Base-by-base conservation (phyloP, 1,284 basidiomycete genomes). In the Rhizopogon hawkerae region DNA sequence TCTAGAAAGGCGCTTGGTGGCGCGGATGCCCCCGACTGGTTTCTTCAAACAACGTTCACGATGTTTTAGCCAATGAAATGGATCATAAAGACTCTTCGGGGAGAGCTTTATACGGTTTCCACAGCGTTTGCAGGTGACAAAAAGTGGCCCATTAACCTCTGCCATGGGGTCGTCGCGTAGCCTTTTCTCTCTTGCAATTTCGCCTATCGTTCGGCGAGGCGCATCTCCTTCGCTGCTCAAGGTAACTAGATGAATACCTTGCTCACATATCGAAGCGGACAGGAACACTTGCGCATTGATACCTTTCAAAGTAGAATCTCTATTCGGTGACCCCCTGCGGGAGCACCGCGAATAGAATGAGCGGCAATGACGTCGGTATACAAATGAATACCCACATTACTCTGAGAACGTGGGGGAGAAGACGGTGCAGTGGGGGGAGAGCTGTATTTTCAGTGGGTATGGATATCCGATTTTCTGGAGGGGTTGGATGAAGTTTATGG, bases 1-100 rank as follows among this genome's bases (percentile, higher is more conserved):
- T 44, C 59, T 66, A 38, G 50, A 46, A 3, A 54, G 35, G 9
- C 54, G 55, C 11, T 50, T 51, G 13, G 38, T 16, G 35, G 50
- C 42, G 34, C 54, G 61, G 5, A 52, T 41, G 1, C 51, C 43
- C n/a, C 57, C 57, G 7, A 63, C 46, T 1, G 59, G 54, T 35
- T 66, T 67, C 53, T 66, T 69, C 43, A 78, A 58, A 59, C 83
- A 85, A 21, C 81, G 72, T 35, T 71, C 70, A 13, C 76, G 72
- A 58, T 85, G 83, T 56, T 74, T 79, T 38, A 66, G 60, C 84
- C 84, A 87, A 60, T 87, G 84, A 57, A 75, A 76, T 14, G 72
- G 70, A 58, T 87, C 84, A 57, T 74, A 87, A 16, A 68, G 67
- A 62, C 79, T 81, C 63, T 85, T 85, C 9, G 69, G 62, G 2